phyloP scores from a whole-genome alignment of 2,329 filamentous ascomycete genomes.

The Pseudovirgaria hyperparasitica region DNA sequence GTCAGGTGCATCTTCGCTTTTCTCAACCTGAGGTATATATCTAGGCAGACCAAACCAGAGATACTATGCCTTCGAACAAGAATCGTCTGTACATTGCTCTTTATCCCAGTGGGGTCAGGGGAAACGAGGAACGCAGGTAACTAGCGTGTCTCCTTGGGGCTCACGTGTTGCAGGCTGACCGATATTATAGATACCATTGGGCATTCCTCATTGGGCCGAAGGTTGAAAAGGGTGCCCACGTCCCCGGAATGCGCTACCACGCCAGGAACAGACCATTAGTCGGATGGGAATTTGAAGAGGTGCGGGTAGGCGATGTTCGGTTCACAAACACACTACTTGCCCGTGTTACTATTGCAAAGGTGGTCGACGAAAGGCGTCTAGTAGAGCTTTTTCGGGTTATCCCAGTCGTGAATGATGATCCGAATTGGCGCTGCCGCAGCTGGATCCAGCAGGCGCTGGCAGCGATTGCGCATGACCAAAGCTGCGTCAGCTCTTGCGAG shows the following conservation, averaged over 20 bases:
- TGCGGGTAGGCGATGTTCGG: conserved; percentile 3
- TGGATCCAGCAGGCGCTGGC: conserved; percentile 27
- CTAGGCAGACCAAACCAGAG: too few species aligned
- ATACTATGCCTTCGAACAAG: conserved; percentile 1
- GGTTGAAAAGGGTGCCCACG: conserved; percentile 8
- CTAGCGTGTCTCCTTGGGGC: too few species aligned
- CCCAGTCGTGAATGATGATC: conserved; percentile 22
- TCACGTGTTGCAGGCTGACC: too few species aligned
- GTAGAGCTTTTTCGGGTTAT: conserved; percentile 17
- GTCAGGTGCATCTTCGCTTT: too few species aligned
- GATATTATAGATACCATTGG: conserved; percentile 21
- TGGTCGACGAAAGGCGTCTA: conserved; percentile 22
- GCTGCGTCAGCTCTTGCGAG: conserved; percentile 23
- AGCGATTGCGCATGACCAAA: conserved; percentile 21
- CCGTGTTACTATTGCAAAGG: conserved; percentile 27
- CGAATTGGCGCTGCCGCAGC: conserved; percentile 26
- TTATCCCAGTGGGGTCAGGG: conserved; percentile 1
- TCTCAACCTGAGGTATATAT: too few species aligned
- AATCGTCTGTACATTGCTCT: conserved; percentile 1
- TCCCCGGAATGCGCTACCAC: conserved; percentile 19
- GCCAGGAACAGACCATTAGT: conserved; percentile 14
- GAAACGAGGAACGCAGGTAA: conserved; percentile 1
- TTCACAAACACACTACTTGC: conserved; percentile 20
- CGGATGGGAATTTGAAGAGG: conserved; percentile 18
- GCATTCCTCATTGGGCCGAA: conserved; percentile 17